phyloP scores from a whole-genome alignment of 2,329 filamentous ascomycete genomes.

The Eutypa lata region DNA sequence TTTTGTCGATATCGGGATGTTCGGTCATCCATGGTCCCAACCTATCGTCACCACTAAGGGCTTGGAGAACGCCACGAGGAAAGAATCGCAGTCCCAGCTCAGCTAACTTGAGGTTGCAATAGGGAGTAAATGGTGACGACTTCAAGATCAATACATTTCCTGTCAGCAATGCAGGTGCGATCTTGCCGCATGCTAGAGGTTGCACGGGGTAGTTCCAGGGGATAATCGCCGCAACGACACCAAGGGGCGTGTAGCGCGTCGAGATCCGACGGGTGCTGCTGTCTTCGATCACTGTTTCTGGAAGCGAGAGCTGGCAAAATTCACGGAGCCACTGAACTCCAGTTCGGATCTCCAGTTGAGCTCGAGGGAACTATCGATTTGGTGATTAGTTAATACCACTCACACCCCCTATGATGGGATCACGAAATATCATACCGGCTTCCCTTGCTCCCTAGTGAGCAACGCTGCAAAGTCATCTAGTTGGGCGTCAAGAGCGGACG shows the following conservation, averaged over 20 bases:
- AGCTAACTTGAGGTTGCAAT: conserved; percentile 41
- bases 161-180: conserved; percentile 42
- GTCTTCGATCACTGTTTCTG: no score
- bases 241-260: conserved; percentile 37
- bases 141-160: conserved; percentile 51
- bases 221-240: conserved; percentile 47
- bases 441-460: conserved; percentile 13
- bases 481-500: conserved; percentile 15
- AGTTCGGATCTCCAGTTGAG: not conserved
- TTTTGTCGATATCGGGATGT: conserved; percentile 49
- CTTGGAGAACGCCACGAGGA: conserved; percentile 50
- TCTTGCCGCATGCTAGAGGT: conserved; percentile 44
- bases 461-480: conserved; percentile 8
- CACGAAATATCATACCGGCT: conserved; percentile 5
- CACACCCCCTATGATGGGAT: no score
- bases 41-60: conserved; percentile 46
- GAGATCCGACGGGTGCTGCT: no score
- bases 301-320: no score
- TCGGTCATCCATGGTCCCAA: conserved; percentile 46
- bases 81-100: conserved; percentile 44
- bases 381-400: not conserved
- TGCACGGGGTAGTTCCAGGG: conserved; percentile 53
- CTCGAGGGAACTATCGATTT: not conserved
- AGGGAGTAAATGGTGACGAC: conserved; percentile 51
- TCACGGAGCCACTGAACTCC: not conserved